Evolutionary conservation across 148 eudicot genomes (phyloP), one percentile per base, ranked within the genome.

Genomic region (Rhododendron simsii): DNA sequence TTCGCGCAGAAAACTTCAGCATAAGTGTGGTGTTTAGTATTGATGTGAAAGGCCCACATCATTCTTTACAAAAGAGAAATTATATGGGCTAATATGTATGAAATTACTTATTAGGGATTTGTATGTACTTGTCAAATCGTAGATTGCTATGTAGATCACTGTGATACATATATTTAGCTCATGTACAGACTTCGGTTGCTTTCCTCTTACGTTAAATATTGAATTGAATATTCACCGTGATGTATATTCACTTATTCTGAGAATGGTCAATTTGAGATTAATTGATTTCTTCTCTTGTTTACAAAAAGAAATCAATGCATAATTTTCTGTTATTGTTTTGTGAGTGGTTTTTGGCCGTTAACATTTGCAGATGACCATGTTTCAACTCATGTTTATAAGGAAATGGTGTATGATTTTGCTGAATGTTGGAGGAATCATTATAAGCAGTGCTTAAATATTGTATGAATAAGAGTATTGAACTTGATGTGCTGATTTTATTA

Each of bases 81-180:
- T 69, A 26, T 37, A 28, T 21, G 45, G 2, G 57, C 2, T 21
- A 1, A 26, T 65, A 5, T 65, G 71, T 65, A 10, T n/a, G 30
- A 2, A n/a, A 3, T 8, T 10, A 65, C 30, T 65, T 65, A 10
- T 65, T 6, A 2, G 23, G 65, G 23, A 59, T 59, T 59, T 26
- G 9, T 23, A 11, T 65, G 71, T 65, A n/a, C 30, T 65, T 59
- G 28, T 82, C 21, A 26, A 65, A n/a, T 13, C 3, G 77, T 15
- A 61, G 9, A 76, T 59, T 82, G 67, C 33, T 44, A 7, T 76
- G 35, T 57, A 74, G 85, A 86, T 82, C 84, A 11, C 37, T 5
- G 45, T 23, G 48, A 83, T 67, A 45, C 41, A n/a, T 67, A 48
- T 59, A 82, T 41, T 82, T 16, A 15, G n/a, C n/a, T 45, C 14